Base-by-base conservation (phyloP, 1,284 basidiomycete species). In the Boletus smithii region DNA sequence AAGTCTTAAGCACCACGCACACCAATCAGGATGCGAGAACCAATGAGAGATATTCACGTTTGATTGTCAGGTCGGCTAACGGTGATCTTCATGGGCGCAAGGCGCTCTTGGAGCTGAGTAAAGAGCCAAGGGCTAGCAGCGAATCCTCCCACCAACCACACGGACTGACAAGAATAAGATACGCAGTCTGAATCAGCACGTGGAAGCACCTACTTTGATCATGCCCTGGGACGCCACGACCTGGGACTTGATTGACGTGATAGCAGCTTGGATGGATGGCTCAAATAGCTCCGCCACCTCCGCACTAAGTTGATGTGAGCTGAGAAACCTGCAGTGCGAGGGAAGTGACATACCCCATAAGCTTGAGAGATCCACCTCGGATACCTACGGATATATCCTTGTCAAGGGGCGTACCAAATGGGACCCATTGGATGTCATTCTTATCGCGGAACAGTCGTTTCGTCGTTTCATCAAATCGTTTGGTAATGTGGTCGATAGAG, bases 71-170 rank as follows among this genome's bases (percentile, higher is more conserved):
- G 86, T 42, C 85, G 69, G 61, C 79, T 85, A 52, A 89, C 81
- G 4, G 74, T 74, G 48, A 88, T 73, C 24, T 73, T 70, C 41
- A 76, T 68, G 1, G 75, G 72, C 3, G 69, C 67, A 9, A 88
- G 75, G 23, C 78, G 78, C 49, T 81, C 80, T 68, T 85, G 82
- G 6, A 88, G 72, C 61, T 88, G 85, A 26, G 71, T 73, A 65
- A 87, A 88, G 14, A 88, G 69, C 84, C 85, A 88, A 1, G 83
- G 82, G 53, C 83, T 87, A 1, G 85, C 85, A 3, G 86, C 86
- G 54, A 88, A 89, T 31, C 86, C 86, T 59, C 86, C 86, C 5
- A 89, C 86, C 23, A 89, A 71, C 73, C 85, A 88, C 11, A 88
- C 80, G 17, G 84, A 85, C 81, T 80, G 46, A 31, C 36, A 38